These are phyloP conservation scores for Apiospora koreana DNA, from an alignment of 2,329 filamentous ascomycete species.

Conservation along the genomic window DNA sequence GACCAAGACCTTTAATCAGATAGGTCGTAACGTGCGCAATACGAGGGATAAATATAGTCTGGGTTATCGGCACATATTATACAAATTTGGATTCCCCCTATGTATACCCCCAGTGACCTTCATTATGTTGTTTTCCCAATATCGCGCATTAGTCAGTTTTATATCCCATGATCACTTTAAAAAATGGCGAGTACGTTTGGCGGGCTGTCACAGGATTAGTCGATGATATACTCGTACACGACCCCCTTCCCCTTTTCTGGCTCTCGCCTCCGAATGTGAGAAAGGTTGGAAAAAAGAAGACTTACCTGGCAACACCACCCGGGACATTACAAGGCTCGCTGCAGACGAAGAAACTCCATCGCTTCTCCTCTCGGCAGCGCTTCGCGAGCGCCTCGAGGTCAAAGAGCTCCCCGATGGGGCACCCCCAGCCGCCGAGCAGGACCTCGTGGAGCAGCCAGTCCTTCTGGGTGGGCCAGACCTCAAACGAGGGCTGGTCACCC, in stretches of 20 bases:
- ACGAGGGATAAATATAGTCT: too few relatives aligned
- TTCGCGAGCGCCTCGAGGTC: slow-evolving; percentile 20
- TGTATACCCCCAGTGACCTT: neutral
- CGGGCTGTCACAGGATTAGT: slow-evolving; percentile 24
- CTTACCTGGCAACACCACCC: slow-evolving; percentile 25
- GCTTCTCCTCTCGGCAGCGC: neutral
- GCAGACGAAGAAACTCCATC: slow-evolving; percentile 24
- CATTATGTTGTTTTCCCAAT: neutral
- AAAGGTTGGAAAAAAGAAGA: neutral
- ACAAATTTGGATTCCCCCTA: neutral
- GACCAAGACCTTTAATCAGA: too few relatives aligned
- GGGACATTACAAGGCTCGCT: slow-evolving; percentile 20
- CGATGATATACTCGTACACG: neutral
- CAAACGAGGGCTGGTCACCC: slow-evolving; percentile 41
- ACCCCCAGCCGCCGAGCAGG: slow-evolving; percentile 22
- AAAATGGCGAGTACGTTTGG: slow-evolving; percentile 40
- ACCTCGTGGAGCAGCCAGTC: slow-evolving; percentile 26
- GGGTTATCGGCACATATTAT: neutral
- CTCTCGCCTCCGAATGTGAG: too few relatives aligned
- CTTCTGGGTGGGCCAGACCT: slow-evolving; percentile 31
- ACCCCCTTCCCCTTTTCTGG: neutral
- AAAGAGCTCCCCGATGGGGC: slow-evolving; percentile 24
- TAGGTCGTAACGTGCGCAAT: too few relatives aligned
- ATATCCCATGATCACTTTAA: slow-evolving; percentile 16
- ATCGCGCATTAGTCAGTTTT: neutral